Conservation (phyloP, 1,284 basidiomycete species). For the Pseudozyma sp. region DNA sequence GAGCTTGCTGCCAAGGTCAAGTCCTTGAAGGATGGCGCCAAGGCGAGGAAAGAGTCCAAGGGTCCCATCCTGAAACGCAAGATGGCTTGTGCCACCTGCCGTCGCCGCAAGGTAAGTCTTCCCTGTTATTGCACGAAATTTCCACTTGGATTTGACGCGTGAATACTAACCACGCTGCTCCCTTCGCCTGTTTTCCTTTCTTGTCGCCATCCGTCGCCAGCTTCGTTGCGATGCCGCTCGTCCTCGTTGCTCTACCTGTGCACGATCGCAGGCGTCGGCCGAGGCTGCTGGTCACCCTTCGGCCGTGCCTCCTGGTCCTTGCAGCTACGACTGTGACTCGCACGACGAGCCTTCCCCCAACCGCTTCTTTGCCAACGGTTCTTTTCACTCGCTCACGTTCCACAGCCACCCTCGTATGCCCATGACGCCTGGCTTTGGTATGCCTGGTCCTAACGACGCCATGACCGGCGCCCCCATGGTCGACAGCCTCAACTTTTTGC, state of each 20-base stretch:
- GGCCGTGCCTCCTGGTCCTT: conserved; percentile 46
- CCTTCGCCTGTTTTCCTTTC: not conserved
- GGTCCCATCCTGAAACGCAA: conserved; percentile 53
- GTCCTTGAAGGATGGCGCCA: conserved; percentile 45
- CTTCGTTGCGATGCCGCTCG: conserved; percentile 54
- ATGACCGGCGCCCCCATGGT: conserved; percentile 33
- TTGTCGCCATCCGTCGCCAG: conserved; percentile 35
- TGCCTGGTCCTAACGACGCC: conserved; percentile 33
- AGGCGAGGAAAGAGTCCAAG: conserved; percentile 50
- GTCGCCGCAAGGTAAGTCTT: conserved; percentile 47
- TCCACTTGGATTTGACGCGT: not conserved
- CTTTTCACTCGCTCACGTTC: conserved; percentile 54
- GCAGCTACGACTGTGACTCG: conserved; percentile 49
- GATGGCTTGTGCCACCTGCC: conserved; percentile 54
- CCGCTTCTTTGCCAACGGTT: conserved; percentile 51
- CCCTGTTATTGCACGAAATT: not conserved
- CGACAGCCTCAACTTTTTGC: conserved; percentile 47
- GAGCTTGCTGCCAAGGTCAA: conserved; percentile 48
- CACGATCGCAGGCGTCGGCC: conserved; percentile 50
- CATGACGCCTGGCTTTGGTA: conserved; percentile 36
- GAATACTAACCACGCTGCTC: conserved; percentile 17
- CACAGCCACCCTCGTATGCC: conserved; percentile 51
- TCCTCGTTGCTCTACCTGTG: conserved; percentile 52
- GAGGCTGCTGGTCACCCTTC: conserved; percentile 54
- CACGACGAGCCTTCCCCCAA: conserved; percentile 42